phyloP scores from a whole-genome alignment of 2,329 filamentous ascomycete species.

The Fusarium sp. region DNA sequence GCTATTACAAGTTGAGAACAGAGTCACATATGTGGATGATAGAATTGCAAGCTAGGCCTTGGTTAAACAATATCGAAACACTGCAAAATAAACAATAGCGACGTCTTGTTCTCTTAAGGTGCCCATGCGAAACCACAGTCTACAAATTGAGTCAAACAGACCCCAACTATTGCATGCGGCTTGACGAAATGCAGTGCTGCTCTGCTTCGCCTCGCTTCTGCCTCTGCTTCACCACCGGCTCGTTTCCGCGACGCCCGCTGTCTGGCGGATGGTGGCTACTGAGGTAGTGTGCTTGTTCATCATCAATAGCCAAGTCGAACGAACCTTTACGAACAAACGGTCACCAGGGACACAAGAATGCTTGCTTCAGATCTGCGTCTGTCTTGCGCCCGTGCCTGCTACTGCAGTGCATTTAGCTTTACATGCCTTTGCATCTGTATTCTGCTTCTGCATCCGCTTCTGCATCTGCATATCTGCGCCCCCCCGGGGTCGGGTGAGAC shows the following conservation, averaged over 20 bases:
- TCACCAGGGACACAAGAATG: conserved; percentile 22
- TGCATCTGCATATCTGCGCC: conserved; percentile 10
- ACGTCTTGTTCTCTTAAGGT: neutral
- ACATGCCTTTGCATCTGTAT: neutral
- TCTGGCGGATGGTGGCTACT: conserved; percentile 20
- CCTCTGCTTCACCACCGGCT: conserved; percentile 31
- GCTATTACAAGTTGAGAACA: neutral
- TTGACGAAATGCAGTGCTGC: conserved; percentile 11
- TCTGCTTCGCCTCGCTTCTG: conserved; percentile 1
- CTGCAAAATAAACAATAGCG: neutral
- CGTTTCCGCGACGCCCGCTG: conserved; percentile 47
- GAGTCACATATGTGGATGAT: conserved; percentile 4
- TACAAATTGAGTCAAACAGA: neutral
- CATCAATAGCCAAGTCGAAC: conserved; percentile 8
- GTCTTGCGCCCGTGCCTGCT: conserved; percentile 7
- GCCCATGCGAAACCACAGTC: neutral
- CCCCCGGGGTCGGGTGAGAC: conserved; percentile 32
- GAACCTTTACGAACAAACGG: neutral
- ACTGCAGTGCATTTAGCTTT: no score
- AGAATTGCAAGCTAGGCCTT: conserved; percentile 2
- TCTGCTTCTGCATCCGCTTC: neutral
- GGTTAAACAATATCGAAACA: conserved; percentile 18
- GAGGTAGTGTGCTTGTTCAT: neutral
- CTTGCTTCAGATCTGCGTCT: conserved; percentile 21
- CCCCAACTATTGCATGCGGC: conserved; percentile 1